Evolutionary conservation across 352 stramenopile genomes (phyloP).

Genomic region (Pilasporangium apinafurcum): DNA sequence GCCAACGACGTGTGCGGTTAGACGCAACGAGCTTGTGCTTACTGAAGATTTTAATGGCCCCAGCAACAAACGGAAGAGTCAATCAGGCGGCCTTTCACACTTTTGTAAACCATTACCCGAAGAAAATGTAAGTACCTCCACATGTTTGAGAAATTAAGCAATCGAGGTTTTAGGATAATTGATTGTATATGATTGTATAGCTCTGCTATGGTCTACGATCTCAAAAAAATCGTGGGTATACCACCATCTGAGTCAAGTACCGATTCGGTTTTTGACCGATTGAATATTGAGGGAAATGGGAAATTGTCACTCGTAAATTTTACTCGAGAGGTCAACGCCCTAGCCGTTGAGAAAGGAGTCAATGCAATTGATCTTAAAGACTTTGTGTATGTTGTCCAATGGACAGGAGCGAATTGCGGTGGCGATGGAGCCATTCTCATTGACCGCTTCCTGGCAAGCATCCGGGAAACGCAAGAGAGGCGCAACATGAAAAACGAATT

Average conservation of each 20-base stretch:
- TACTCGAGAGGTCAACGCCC: constrained; percentile 41
- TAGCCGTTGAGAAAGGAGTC: constrained; percentile 46
- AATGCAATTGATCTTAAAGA: constrained; percentile 59
- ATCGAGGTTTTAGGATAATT: neutral
- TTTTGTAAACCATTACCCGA: constrained; percentile 77
- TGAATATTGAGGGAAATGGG: constrained; percentile 70
- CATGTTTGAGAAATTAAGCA: neutral
- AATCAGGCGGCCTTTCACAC: constrained; percentile 53
- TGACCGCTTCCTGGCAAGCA: constrained; percentile 60
- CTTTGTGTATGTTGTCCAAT: constrained; percentile 68
- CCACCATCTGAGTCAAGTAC: constrained; percentile 19
- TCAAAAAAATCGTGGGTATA: constrained; percentile 60
- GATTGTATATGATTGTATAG: constrained; percentile 11
- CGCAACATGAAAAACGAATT: constrained; percentile 84
- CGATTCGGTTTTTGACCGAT: constrained; percentile 56
- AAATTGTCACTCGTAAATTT: constrained; percentile 61
- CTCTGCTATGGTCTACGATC: constrained; percentile 53
- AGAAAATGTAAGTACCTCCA: constrained; percentile 59
- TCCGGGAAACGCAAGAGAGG: constrained; percentile 63
- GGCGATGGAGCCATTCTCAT: constrained; percentile 59
- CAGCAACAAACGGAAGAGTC: constrained; percentile 54
- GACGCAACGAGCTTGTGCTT: constrained; percentile 42
- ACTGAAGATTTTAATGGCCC: constrained; percentile 60
- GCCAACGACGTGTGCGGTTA: constrained; percentile 43
- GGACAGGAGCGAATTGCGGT: constrained; percentile 66